Percentiles rank a stretch among this genome's conserved stretches.
These are phyloP conservation scores for Coleophoma crateriformis DNA, from an alignment of 2,329 filamentous ascomycete genomes.

Conservation along the genomic window DNA sequence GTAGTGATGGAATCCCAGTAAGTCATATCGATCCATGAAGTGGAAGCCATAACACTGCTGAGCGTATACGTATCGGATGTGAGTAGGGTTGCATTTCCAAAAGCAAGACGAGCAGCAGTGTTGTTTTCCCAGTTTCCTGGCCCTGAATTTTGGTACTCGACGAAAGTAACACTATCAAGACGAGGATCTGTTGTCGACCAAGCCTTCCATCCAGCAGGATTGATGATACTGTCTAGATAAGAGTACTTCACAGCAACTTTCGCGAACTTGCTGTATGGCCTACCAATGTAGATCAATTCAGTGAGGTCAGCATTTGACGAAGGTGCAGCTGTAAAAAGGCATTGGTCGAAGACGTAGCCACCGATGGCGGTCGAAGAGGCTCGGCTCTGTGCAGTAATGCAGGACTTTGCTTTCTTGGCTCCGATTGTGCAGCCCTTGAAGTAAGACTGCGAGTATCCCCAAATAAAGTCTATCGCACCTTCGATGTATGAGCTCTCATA, in stretches of 20 bases:
- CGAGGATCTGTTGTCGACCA: slow-evolving; percentile 30
- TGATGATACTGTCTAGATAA: slow-evolving; percentile 40
- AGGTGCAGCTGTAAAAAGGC: slow-evolving; percentile 11
- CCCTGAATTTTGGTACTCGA: slow-evolving; percentile 11
- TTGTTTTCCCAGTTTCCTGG: slow-evolving; percentile 23
- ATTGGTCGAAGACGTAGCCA: slow-evolving; percentile 48
- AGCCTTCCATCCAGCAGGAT: slow-evolving; percentile 40
- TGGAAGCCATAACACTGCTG: slow-evolving; percentile 32
- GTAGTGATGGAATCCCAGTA: slow-evolving; percentile 31
- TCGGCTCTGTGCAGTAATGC: slow-evolving; percentile 38
- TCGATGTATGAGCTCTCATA: slow-evolving; percentile 49
- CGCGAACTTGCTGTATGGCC: slow-evolving; percentile 42
- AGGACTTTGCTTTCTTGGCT: slow-evolving; percentile 27
- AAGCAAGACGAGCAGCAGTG: slow-evolving; percentile 25
- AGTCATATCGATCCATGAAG: slow-evolving; percentile 34
- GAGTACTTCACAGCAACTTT: slow-evolving; percentile 43
- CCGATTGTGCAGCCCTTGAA: slow-evolving; percentile 35
- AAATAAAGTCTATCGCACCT: slow-evolving; percentile 52
- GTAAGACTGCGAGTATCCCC: slow-evolving; percentile 45
- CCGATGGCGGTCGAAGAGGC: slow-evolving; percentile 27
- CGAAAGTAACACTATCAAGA: slow-evolving; percentile 9
- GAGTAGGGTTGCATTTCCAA: slow-evolving; percentile 29
- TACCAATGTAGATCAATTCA: slow-evolving; percentile 34
- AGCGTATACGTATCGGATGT: slow-evolving; percentile 29
- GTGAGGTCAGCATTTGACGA: slow-evolving; percentile 5